Conservation (phyloP, 176 grass and related monocot species). For the Carex kokanica region DNA sequence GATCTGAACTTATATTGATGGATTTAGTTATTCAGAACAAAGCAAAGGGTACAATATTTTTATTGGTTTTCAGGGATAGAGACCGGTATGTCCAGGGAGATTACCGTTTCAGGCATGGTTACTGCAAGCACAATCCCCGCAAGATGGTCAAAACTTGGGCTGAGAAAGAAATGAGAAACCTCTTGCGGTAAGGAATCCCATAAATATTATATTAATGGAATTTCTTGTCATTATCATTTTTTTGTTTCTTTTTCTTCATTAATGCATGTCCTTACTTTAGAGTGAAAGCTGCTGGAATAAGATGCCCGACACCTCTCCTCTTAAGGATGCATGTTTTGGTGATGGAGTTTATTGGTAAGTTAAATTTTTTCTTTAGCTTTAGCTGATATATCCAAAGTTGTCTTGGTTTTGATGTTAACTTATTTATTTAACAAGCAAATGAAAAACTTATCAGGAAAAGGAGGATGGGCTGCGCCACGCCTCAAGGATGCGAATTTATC, state of each 20-base stretch:
- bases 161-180: slow-evolving; percentile 97
- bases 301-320: slow-evolving; percentile 57
- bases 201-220: not conserved
- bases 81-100: slow-evolving; percentile 97
- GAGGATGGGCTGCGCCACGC: slow-evolving; percentile 77
- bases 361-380: not conserved
- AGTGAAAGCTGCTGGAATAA: slow-evolving; percentile 78
- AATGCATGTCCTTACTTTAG: slow-evolving; percentile 37
- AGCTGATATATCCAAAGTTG: not conserved
- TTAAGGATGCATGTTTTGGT: slow-evolving; percentile 91
- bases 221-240: slow-evolving; percentile 15
- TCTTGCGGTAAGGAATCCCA: slow-evolving; percentile 49
- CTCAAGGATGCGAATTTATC: slow-evolving; percentile 86
- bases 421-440: slow-evolving; percentile 14
- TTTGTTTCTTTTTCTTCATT: slow-evolving; percentile 1
- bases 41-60: not conserved
- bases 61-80: slow-evolving; percentile 77
- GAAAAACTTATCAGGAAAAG: slow-evolving; percentile 52
- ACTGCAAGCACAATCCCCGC: slow-evolving; percentile 96
- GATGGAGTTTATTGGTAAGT: slow-evolving; percentile 96
- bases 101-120: slow-evolving; percentile 97
- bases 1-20: not conserved
- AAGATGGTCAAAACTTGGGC: slow-evolving; percentile 99
- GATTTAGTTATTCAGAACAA: not conserved
- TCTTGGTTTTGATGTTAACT: slow-evolving; percentile 14